Percentiles rank a stretch among this genome's conserved stretches.
These are phyloP conservation scores for Ganoderma boninense DNA, from an alignment of 1,284 basidiomycete genomes.

Conservation along the genomic window DNA sequence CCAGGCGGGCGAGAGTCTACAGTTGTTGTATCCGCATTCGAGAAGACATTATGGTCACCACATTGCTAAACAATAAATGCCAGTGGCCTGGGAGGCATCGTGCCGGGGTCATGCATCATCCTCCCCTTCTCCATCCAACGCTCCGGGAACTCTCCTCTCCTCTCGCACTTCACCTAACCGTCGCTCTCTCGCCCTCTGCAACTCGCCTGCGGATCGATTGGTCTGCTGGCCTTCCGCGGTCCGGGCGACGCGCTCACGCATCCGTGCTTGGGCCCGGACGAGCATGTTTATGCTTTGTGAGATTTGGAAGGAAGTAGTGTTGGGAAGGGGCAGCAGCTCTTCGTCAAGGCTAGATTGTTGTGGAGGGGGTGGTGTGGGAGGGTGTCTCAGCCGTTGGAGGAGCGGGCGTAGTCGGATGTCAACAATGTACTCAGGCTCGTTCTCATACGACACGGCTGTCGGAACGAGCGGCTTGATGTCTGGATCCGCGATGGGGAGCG, in stretches of 20 bases:
- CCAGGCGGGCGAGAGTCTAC: conserved; percentile 11
- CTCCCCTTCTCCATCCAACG: conserved; percentile 48
- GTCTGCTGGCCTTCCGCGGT: conserved; percentile 7
- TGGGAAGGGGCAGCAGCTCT: conserved; percentile 64
- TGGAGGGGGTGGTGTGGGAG: conserved; percentile 52
- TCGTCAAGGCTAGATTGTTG: conserved; percentile 37
- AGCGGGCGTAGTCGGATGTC: conserved; percentile 65
- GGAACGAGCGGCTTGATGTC: conserved; percentile 30
- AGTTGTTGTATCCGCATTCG: conserved; percentile 1
- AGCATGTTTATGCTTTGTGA: conserved; percentile 60
- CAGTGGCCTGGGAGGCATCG: conserved; percentile 30
- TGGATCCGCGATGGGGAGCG: conserved; percentile 36
- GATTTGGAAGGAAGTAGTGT: conserved; percentile 62
- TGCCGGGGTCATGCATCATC: conserved; percentile 30
- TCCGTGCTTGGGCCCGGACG: conserved; percentile 53
- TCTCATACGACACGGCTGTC: conserved; percentile 30
- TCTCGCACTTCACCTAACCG: conserved; percentile 16
- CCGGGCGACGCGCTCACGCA: conserved; percentile 42
- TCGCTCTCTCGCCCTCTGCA: conserved; percentile 32
- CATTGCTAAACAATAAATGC: conserved; percentile 11
- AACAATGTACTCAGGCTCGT: conserved; percentile 56
- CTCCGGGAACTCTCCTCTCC: conserved; percentile 51
- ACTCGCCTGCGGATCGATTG: conserved; percentile 3
- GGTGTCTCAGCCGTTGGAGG: conserved; percentile 60
- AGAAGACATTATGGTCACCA: conserved; percentile 11